Base-by-base conservation (phyloP, 352 stramenopile species). In the Phytophthora lateralis region DNA sequence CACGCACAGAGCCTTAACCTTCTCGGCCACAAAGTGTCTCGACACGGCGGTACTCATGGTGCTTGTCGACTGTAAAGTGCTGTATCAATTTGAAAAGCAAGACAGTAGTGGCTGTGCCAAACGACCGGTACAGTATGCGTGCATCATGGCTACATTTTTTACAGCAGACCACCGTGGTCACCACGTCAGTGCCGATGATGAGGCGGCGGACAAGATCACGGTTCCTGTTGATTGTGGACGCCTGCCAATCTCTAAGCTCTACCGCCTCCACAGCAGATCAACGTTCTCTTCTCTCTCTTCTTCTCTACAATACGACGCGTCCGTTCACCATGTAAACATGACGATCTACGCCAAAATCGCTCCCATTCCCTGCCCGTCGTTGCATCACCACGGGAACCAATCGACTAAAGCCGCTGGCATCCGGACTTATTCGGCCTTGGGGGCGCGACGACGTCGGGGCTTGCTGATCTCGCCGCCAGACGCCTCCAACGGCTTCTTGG, bases 1-100 rank as follows among this genome's bases (percentile, higher is more conserved):
- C 41, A 90, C 80, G 59, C 75, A 86, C 47, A 91, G 45, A 39
- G 82, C 70, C 35, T 74, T 71, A 26, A 86, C 69, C 62, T 87
- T 89, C 55, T 88, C 80, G 44, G 68, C 67, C 58, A 88, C 73
- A 45, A 88, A 89, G 63, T 89, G 82, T 59, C 73, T 91, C 34
- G 80, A 88, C 46, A 64, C 52, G 41, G 60, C 53, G 57, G 26
- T 4, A 4, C 60, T 85, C 54, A 78, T 67, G 34, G 12, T 69
- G 21, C 34, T 43, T n/a, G 32, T 12, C 32, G n/a, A 21, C n/a
- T 26, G 8, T 4, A 11, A 27, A n/a, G n/a, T 5, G 14, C 0
- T 51, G 26, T 35, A 20, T 35, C 14, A n/a, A 38, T 24, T 37
- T 32, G 8, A 56, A 21, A 43, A 17, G 1, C 20, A 26, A 9